Conservation (phyloP, 2,329 filamentous ascomycete species). For the Daldinia sp. region DNA sequence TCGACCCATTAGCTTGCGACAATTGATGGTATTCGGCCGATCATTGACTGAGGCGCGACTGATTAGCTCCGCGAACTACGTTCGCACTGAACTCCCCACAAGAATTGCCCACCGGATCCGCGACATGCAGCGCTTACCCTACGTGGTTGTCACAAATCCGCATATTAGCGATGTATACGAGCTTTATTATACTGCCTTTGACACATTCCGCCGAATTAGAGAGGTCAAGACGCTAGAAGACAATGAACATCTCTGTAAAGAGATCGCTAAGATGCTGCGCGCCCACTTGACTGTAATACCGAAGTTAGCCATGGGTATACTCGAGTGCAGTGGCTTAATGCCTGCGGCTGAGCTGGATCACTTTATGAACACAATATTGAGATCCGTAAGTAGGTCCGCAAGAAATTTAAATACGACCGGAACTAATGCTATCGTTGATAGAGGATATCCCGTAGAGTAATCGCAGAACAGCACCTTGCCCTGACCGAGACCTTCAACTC, state of each 20-base stretch:
- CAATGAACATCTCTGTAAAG: constrained; percentile 85
- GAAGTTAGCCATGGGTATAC: constrained; percentile 89
- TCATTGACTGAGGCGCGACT: constrained; percentile 89
- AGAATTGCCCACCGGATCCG: constrained; percentile 91
- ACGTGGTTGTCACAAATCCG: constrained; percentile 93
- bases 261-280: constrained; percentile 80
- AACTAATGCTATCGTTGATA: constrained; percentile 47
- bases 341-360: constrained; percentile 82
- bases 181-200: constrained; percentile 96
- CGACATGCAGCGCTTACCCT: constrained; percentile 96
- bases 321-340: constrained; percentile 88
- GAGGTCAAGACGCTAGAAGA: constrained; percentile 88
- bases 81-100: constrained; percentile 90
- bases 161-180: constrained; percentile 97
- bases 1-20: constrained; percentile 92
- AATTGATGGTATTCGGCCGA: constrained; percentile 96
- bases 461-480: constrained; percentile 95
- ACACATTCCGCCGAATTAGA: constrained; percentile 82
- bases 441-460: constrained; percentile 94
- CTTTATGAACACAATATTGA: constrained; percentile 93
- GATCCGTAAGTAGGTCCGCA: constrained; percentile 70
- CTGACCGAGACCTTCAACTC: constrained; percentile 94
- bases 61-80: constrained; percentile 96
- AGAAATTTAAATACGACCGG: not conserved
- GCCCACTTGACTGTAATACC: constrained; percentile 95